Evolutionary conservation across 2,329 filamentous ascomycete genomes (phyloP).

Genomic region (Myrmaecium sp.): DNA sequence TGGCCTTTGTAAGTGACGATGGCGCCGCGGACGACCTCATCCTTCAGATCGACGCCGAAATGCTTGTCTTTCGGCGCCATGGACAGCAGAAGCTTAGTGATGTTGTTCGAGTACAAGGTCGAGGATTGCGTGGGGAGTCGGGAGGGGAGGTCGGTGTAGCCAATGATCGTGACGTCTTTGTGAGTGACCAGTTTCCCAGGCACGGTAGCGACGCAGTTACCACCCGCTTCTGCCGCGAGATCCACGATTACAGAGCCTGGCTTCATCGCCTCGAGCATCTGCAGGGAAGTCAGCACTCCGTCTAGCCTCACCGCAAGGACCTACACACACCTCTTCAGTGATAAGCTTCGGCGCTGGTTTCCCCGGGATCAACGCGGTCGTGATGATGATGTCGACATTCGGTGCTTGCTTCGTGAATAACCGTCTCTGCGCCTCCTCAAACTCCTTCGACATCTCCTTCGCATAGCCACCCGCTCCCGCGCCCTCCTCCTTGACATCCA

Average conservation of each 20-base stretch:
- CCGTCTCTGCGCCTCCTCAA: conserved; percentile 85
- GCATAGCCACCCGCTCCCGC: conserved; percentile 74
- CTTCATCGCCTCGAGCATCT: conserved; percentile 72
- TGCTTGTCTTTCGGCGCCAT: conserved; percentile 62
- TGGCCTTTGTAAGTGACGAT: conserved; percentile 69
- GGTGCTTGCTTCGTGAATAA: conserved; percentile 74
- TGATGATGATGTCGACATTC: conserved; percentile 85
- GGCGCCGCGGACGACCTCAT: conserved; percentile 72
- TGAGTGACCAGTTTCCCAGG: conserved; percentile 53
- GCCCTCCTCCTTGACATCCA: conserved; percentile 70
- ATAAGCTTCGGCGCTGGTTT: conserved; percentile 71
- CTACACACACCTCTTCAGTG: conserved; percentile 41
- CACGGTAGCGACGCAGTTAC: conserved; percentile 71
- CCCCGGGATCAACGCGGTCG: conserved; percentile 79
- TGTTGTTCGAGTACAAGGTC: conserved; percentile 85
- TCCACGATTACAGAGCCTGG: conserved; percentile 81
- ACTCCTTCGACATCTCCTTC: conserved; percentile 89
- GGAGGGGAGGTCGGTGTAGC: conserved; percentile 77
- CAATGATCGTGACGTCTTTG: conserved; percentile 71
- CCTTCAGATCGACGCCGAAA: conserved; percentile 63
- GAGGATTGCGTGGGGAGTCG: conserved; percentile 77
- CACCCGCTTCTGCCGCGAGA: conserved; percentile 71
- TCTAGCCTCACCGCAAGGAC: neutral
- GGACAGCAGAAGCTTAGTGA: conserved; percentile 73
- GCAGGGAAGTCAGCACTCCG: conserved; percentile 5